Conservation (phyloP, 352 stramenopile species). For the Phytophthora cajani region DNA sequence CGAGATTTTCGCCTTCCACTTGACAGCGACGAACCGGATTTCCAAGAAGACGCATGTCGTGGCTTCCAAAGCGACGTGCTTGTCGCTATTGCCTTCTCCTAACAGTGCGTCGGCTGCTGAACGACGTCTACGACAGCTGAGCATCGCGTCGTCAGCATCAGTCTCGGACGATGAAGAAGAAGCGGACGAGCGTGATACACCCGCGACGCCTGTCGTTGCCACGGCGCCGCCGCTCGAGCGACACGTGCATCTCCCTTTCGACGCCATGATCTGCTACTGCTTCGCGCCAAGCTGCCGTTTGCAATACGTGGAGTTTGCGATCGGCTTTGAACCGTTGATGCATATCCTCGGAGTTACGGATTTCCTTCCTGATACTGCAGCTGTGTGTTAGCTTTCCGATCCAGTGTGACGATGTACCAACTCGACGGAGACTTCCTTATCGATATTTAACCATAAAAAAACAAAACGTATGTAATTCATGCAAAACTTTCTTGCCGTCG, state of each 20-base stretch:
- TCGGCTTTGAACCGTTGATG: constrained; percentile 87
- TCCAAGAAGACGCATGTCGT: constrained; percentile 68
- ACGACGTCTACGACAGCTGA: constrained; percentile 26
- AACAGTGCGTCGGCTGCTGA: constrained; percentile 12
- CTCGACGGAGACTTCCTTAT: constrained; percentile 9
- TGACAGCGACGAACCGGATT: constrained; percentile 81
- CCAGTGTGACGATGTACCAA: constrained; percentile 1
- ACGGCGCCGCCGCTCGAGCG: constrained; percentile 46
- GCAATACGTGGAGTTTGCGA: constrained; percentile 89
- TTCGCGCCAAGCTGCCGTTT: constrained; percentile 60
- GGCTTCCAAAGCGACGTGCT: constrained; percentile 56
- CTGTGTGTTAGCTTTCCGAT: constrained; percentile 10
- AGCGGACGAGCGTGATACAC: constrained; percentile 10
- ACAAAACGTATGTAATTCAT: constrained; percentile 24
- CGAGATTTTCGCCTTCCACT: constrained; percentile 66
- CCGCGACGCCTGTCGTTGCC: not conserved
- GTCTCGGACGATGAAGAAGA: constrained; percentile 32
- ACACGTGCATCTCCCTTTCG: constrained; percentile 75
- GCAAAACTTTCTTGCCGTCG: not conserved
- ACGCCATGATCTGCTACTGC: constrained; percentile 88
- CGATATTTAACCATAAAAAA: constrained; percentile 25
- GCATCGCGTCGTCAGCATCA: constrained; percentile 22
- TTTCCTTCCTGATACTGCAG: constrained; percentile 52
- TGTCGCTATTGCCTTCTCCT: constrained; percentile 44
- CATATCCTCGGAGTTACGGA: constrained; percentile 65